Evolutionary conservation across 2,329 filamentous ascomycete species (phyloP), one percentile per base, ranked within the genome.

Genomic region (Xylaria sp.): DNA sequence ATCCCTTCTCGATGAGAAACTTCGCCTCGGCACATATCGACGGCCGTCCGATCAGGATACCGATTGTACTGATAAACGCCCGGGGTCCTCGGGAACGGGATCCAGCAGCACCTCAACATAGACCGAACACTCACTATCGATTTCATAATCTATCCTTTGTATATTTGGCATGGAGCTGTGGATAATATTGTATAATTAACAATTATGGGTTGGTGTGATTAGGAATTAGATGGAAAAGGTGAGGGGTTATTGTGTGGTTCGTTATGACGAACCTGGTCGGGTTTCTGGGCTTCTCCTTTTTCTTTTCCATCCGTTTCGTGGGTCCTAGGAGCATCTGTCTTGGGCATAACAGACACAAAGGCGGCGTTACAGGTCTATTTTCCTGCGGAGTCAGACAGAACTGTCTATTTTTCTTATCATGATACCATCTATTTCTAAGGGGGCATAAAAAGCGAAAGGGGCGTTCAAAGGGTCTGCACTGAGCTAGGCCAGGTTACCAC

Each of bases 1-100:
- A 6, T 88, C 85, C 55, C 85, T 94, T 79, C 84, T 94, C 54
- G 91, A 94, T 72, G 90, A 93, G 78, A 92, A 91, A 78, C 84
- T 94, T 60, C 82, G 85, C 56, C 79, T 89, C 41, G 63, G 62
- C 25, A 64, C 66, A 23, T 63, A 68, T 62, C 70, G 62, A 54
- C 58, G 64, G 28, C 52, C 55, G 10, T 71, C 68, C 3, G 68
- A 71, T 63, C 68, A 67, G 52, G 71, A 72, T 12, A 67, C 56
- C 20, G 68, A 72, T 51, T 71, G 55, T 48, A 48, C 46, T 25
- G 66, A 68, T 54, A 71, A 67, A 56, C 70, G 71, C 9, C 71
- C 71, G 3, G 66, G 65, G 13, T 73, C 71, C 5, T 72, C 71
- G n/a, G 70, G 71, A 33, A 73, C 71, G 15, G 70, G 71, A 33